Percentiles rank a stretch among this genome's conserved stretches.
Evolutionary conservation across 2,329 filamentous ascomycete genomes (phyloP).

Genomic region (Sporothrix pseudoabietina): DNA sequence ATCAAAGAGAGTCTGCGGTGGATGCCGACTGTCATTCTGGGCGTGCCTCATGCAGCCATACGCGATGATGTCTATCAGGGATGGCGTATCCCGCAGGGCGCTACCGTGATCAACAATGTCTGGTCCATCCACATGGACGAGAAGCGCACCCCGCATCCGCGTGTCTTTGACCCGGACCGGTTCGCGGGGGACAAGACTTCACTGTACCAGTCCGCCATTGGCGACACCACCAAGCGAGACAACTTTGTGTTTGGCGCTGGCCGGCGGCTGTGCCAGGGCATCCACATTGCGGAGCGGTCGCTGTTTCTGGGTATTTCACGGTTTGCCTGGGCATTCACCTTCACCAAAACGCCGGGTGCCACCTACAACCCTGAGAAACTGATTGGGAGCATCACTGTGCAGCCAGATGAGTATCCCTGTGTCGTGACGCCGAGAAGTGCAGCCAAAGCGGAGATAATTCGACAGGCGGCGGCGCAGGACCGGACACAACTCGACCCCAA

Average conservation of each 20-base stretch:
- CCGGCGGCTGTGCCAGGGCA: slow-evolving; percentile 60
- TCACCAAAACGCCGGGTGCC: background rate
- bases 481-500: slow-evolving; percentile 11
- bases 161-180: slow-evolving; percentile 48
- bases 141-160: slow-evolving; percentile 45
- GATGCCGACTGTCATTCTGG: slow-evolving; percentile 47
- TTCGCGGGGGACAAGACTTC: slow-evolving; percentile 40
- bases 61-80: slow-evolving; percentile 49
- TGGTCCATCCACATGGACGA: slow-evolving; percentile 53
- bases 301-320: slow-evolving; percentile 52
- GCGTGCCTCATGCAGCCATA: slow-evolving; percentile 47
- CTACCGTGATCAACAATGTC: slow-evolving; percentile 47
- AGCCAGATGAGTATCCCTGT: slow-evolving; percentile 21
- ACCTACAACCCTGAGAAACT: slow-evolving; percentile 18
- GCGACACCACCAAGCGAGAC: slow-evolving; percentile 47
- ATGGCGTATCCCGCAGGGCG: slow-evolving; percentile 50
- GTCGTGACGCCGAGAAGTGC: slow-evolving; percentile 18
- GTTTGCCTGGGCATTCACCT: slow-evolving; percentile 51
- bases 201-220: slow-evolving; percentile 39
- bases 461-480: slow-evolving; percentile 10
- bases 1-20: slow-evolving; percentile 51
- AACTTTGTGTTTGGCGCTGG: slow-evolving; percentile 60
- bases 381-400: slow-evolving; percentile 23
- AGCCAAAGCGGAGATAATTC: slow-evolving; percentile 12
- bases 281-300: slow-evolving; percentile 55